Conservation (phyloP, 2,329 filamentous ascomycete species). For the Pseudogymnoascus sp. region DNA sequence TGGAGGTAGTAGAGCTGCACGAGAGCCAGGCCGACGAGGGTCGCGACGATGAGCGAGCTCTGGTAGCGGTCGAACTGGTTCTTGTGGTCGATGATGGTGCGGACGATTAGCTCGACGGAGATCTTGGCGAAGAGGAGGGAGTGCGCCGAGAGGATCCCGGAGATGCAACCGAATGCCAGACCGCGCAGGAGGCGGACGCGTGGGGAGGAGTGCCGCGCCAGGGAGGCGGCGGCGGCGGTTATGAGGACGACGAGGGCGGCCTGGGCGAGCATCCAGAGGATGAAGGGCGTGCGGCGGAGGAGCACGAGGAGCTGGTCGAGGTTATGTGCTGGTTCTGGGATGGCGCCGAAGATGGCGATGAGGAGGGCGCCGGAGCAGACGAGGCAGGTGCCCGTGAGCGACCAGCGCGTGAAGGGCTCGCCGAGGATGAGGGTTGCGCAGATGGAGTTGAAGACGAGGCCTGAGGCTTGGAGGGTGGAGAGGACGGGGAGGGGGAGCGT, state of each 20-base stretch:
- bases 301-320: constrained; percentile 72
- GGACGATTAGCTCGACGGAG: constrained; percentile 85
- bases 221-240: constrained; percentile 51
- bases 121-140: constrained; percentile 91
- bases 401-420: constrained; percentile 91
- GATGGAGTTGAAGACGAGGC: constrained; percentile 96
- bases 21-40: constrained; percentile 71
- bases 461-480: constrained; percentile 89
- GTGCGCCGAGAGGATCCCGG: constrained; percentile 89
- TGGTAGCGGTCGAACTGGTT: constrained; percentile 97
- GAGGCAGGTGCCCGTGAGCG: constrained; percentile 79
- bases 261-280: constrained; percentile 83
- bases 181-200: constrained; percentile 70
- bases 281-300: constrained; percentile 64
- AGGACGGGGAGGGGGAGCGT: constrained; percentile 89
- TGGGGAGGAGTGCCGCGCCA: constrained; percentile 46
- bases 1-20: constrained; percentile 94
- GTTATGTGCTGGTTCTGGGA: constrained; percentile 85
- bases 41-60: constrained; percentile 82
- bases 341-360: constrained; percentile 89
- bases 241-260: constrained; percentile 62
- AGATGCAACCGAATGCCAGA: constrained; percentile 80
- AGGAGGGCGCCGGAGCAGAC: constrained; percentile 83
- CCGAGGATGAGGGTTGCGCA: constrained; percentile 88
- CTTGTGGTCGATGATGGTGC: constrained; percentile 71